These are phyloP conservation scores for Rhodotorula graminis DNA, from an alignment of 768 basidiomycete genomes.

Conservation along the genomic window DNA sequence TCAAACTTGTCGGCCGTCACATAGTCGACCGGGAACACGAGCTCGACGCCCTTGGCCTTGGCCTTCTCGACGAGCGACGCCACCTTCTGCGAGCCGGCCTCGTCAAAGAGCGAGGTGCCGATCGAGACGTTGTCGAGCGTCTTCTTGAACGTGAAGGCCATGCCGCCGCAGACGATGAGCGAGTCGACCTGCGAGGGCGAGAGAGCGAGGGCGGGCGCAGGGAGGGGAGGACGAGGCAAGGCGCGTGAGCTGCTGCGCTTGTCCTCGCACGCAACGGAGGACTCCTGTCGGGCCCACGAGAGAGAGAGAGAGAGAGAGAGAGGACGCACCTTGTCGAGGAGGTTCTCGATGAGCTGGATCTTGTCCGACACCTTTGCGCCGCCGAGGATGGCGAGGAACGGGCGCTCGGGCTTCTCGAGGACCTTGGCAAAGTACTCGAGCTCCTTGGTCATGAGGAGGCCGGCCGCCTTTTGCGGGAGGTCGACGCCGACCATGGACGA, in stretches of 20 bases:
- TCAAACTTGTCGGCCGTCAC: slow-evolving; percentile 91
- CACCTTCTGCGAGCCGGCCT: slow-evolving; percentile 81
- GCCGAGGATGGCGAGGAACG: slow-evolving; percentile 96
- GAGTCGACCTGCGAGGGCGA: slow-evolving; percentile 66
- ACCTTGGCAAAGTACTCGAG: slow-evolving; percentile 98
- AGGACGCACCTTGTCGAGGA: slow-evolving; percentile 83
- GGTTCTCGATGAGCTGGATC: slow-evolving; percentile 96
- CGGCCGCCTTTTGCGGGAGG: slow-evolving; percentile 83
- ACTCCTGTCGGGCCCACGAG: background rate
- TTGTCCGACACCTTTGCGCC: slow-evolving; percentile 99
- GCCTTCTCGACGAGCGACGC: slow-evolving; percentile 79
- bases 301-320: background rate
- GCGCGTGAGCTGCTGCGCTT: background rate
- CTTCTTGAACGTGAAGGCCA: slow-evolving; percentile 99
- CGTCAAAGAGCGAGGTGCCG: slow-evolving; percentile 89
- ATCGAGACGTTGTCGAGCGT: slow-evolving; percentile 81
- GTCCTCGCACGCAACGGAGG: no score
- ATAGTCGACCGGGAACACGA: slow-evolving; percentile 93
- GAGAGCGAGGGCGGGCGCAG: slow-evolving; percentile 1
- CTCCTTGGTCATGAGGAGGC: slow-evolving; percentile 97
- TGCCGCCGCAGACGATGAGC: slow-evolving; percentile 93
- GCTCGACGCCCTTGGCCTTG: slow-evolving; percentile 79
- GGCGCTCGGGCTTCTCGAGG: slow-evolving; percentile 84
- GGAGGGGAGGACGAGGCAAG: no score
- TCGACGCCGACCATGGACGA: slow-evolving; percentile 98